Evolutionary conservation across 2,329 filamentous ascomycete genomes (phyloP).

Genomic region (Sporothrix protearum): DNA sequence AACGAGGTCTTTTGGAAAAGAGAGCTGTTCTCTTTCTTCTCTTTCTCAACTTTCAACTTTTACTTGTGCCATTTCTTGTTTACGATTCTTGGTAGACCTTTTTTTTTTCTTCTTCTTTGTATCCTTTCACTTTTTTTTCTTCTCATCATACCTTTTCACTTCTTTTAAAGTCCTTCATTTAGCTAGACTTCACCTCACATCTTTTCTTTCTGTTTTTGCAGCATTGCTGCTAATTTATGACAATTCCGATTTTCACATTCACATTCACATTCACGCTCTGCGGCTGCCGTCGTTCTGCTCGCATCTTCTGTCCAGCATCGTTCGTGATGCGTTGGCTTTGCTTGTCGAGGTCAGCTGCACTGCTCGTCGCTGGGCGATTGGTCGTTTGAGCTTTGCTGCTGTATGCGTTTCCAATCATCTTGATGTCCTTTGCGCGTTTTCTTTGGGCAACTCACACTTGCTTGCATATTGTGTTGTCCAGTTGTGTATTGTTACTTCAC

Average conservation of each 20-base stretch:
- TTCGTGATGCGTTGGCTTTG: background rate
- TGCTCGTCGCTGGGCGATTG: too few species aligned
- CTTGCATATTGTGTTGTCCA: background rate
- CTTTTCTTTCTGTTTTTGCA: background rate
- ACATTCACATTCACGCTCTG: background rate
- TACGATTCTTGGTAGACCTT: background rate
- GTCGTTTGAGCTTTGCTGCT: background rate
- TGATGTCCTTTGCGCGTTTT: too few species aligned
- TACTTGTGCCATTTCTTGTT: background rate
- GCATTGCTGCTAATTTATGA: background rate
- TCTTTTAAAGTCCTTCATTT: background rate
- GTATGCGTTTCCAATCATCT: too few species aligned
- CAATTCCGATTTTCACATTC: background rate
- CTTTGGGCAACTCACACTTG: too few species aligned
- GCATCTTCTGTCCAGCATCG: background rate
- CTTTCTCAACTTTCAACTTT: background rate
- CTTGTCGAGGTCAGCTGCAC: background rate
- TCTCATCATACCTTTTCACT: background rate
- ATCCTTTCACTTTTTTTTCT: slow-evolving; percentile 8
- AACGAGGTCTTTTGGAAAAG: background rate
- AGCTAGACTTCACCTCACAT: background rate
- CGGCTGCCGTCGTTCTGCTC: too few species aligned
- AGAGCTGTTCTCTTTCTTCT: background rate
- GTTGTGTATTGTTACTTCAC: too few species aligned
- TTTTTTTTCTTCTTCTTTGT: slow-evolving; percentile 2